Evolutionary conservation across 306 rosid genomes (phyloP), one percentile per base, ranked within the genome.

Genomic region (Neltuma alba): DNA sequence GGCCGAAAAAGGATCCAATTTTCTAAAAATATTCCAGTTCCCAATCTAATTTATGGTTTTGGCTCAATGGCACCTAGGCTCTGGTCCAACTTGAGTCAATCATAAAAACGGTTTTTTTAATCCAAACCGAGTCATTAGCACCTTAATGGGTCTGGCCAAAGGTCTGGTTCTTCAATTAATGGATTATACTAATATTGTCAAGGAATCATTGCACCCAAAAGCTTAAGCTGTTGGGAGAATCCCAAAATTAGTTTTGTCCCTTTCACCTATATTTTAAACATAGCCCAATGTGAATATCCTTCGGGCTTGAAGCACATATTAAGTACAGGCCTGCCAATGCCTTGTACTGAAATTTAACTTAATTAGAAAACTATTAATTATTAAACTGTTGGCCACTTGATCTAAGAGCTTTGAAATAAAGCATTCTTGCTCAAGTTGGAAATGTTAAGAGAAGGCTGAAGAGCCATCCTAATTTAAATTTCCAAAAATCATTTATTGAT

Each of bases 371-470:
- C 16, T 13, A 44, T n/a, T n/a, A n/a, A n/a, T n/a, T n/a, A n/a
- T 7, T 34, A 34, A 18, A 18, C 41, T 30, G 40, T 33, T 30
- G 41, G 34, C 38, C 23, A 14, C 23, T 62, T 62, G 68, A 4
- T 30, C 21, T 6, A 23, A 30, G n/a, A 61, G 10, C 67, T 30
- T 14, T 30, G n/a, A 31, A 65, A 66, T n/a, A 42, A 65, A 37
- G 9, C 31, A 37, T n/a, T 64, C 10, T 66, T 23, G 34, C 36
- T 68, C 72, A 68, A 68, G 54, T 68, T 68, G 28, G 34, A 68
- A 41, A 5, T 13, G 73, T 13, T 11, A 41, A 68, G 73, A 25
- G 20, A 23, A 40, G 18, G 54, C 20, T 41, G 20, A 68, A 41
- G 36, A 40, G 41, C 9, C n/a, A 16, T 38, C 50, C 48, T 38